A percentile compares a stretch with the other conserved stretches of the same genome.
Conservation (phyloP, 441 rosid genomes). For the Geranium incanum region DNA sequence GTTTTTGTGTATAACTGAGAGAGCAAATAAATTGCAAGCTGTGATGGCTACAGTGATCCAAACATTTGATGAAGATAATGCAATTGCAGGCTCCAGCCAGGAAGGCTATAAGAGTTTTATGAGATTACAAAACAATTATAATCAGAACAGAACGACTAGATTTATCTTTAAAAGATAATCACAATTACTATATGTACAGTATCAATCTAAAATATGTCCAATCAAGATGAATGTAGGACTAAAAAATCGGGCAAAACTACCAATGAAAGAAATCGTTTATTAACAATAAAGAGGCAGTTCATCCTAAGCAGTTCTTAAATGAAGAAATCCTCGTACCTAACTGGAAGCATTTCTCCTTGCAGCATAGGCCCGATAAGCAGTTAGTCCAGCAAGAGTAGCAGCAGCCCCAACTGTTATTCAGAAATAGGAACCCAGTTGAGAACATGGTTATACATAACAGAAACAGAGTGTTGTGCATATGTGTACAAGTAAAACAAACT, state of each 20-base stretch:
- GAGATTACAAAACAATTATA: neutral
- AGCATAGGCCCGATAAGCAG: conserved; percentile 58
- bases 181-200: conserved; percentile 13
- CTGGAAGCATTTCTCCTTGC: conserved; percentile 42
- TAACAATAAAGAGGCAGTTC: conserved; percentile 9
- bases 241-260: conserved; percentile 4
- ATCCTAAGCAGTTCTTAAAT: conserved; percentile 8
- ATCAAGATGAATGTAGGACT: too few relatives aligned
- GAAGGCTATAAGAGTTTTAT: neutral
- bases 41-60: neutral
- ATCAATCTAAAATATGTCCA: conserved; percentile 1
- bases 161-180: conserved; percentile 6
- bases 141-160: neutral
- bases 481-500: too few relatives aligned
- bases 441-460: conserved; percentile 9
- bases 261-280: conserved; percentile 18
- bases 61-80: neutral
- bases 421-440: conserved; percentile 15
- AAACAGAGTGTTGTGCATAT: neutral
- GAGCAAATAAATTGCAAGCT: too few relatives aligned
- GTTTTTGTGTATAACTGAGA: too few relatives aligned
- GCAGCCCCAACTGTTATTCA: conserved; percentile 54
- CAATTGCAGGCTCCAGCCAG: neutral
- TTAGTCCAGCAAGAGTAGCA: conserved; percentile 47
- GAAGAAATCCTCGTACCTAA: conserved; percentile 15